Evolutionary conservation across 1,139 yeast genomes (phyloP).

Genomic region (Taphrina wiesneri): DNA sequence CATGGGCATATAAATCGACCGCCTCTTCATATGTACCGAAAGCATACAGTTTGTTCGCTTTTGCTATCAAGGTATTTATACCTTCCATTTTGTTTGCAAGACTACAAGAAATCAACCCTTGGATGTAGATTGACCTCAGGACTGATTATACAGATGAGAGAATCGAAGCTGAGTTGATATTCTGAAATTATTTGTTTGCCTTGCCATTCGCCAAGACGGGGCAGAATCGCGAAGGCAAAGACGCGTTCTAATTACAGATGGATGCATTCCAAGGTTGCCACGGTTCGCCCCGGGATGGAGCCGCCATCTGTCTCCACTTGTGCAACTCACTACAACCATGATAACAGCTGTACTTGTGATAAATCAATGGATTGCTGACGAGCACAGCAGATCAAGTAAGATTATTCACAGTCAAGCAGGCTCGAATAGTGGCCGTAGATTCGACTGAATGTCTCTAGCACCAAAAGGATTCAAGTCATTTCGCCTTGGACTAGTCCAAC

Average conservation of each 20-base stretch:
- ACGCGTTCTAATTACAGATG: not conserved
- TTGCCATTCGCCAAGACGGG: too few relatives aligned
- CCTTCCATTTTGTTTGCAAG: not conserved
- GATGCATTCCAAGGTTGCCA: not conserved
- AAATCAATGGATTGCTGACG: too few relatives aligned
- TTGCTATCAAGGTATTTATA: constrained; percentile 19
- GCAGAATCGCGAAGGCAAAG: not conserved
- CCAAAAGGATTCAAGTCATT: constrained; percentile 31
- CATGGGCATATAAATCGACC: constrained; percentile 69
- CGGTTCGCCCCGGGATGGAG: too few relatives aligned
- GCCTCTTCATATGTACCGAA: constrained; percentile 60
- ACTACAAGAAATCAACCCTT: too few relatives aligned
- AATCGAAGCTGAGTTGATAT: too few relatives aligned
- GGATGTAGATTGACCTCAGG: too few relatives aligned
- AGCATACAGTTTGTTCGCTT: constrained; percentile 33
- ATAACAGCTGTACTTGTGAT: too few relatives aligned
- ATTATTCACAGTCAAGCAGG: not conserved
- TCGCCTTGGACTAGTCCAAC: constrained; percentile 67
- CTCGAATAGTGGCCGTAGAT: not conserved
- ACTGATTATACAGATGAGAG: too few relatives aligned
- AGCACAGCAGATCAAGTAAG: too few relatives aligned
- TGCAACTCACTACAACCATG: too few relatives aligned
- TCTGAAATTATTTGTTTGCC: too few relatives aligned
- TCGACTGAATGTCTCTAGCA: not conserved
- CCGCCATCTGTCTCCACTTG: too few relatives aligned